Evolutionary conservation across 2,329 filamentous ascomycete species (phyloP).

Genomic region (Aureobasidium sp.): DNA sequence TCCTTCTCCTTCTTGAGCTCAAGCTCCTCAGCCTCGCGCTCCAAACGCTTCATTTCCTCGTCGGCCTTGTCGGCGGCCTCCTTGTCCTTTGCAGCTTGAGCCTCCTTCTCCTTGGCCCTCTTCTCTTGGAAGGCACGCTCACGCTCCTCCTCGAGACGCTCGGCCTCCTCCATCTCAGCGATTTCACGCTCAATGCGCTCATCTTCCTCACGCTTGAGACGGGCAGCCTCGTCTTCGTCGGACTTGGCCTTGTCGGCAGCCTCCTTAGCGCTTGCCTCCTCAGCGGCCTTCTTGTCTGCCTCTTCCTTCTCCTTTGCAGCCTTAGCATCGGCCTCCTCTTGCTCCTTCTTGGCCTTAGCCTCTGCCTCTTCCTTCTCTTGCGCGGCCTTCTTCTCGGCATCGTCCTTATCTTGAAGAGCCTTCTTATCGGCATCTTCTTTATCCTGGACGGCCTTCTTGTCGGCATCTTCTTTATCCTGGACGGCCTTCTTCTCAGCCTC

Average conservation of each 20-base stretch:
- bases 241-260: slow-evolving; percentile 20
- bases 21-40: slow-evolving; percentile 41
- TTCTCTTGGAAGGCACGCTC: slow-evolving; percentile 68
- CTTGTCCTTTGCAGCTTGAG: slow-evolving; percentile 41
- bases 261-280: slow-evolving; percentile 16
- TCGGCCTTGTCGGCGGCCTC: slow-evolving; percentile 46
- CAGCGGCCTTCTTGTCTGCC: slow-evolving; percentile 20
- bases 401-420: slow-evolving; percentile 33
- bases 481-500: slow-evolving; percentile 23
- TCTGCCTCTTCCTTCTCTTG: slow-evolving; percentile 26
- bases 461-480: slow-evolving; percentile 13
- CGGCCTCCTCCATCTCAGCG: slow-evolving; percentile 48
- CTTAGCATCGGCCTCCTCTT: slow-evolving; percentile 22
- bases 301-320: slow-evolving; percentile 22
- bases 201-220: slow-evolving; percentile 31
- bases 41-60: slow-evolving; percentile 38
- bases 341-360: slow-evolving; percentile 28
- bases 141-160: slow-evolving; percentile 47
- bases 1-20: slow-evolving; percentile 35
- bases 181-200: slow-evolving; percentile 48
- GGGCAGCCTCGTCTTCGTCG: slow-evolving; percentile 22
- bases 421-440: slow-evolving; percentile 48
- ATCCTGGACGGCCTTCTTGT: slow-evolving; percentile 16
- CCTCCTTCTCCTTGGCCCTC: slow-evolving; percentile 51
- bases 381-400: slow-evolving; percentile 14